These are phyloP conservation scores for Ochetophila trinervis DNA, from an alignment of 306 rosid species.

Conservation along the genomic window DNA sequence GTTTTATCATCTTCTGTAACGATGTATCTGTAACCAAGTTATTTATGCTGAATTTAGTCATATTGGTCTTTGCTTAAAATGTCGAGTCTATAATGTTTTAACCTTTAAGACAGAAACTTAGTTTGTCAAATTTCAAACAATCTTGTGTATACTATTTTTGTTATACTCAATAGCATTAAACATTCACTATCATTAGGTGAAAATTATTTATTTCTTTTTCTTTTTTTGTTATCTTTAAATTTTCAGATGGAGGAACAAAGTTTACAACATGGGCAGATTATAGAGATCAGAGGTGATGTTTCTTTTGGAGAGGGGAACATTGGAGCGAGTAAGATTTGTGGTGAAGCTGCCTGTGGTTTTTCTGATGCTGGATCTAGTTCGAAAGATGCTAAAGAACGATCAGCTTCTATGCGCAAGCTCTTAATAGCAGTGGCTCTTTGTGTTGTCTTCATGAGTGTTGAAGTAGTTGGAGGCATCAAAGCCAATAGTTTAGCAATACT, in stretches of 20 bases:
- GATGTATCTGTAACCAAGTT: background rate
- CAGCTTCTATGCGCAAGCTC: constrained; percentile 64
- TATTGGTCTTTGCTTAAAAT: background rate
- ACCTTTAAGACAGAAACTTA: too few relatives aligned
- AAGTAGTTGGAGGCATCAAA: constrained; percentile 68
- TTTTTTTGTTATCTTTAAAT: background rate
- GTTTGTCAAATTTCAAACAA: background rate
- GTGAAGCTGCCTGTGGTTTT: constrained; percentile 75
- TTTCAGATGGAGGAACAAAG: constrained; percentile 54
- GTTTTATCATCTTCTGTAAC: too few relatives aligned
- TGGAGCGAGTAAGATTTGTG: constrained; percentile 56
- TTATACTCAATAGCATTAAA: background rate
- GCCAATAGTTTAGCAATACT: constrained; percentile 78
- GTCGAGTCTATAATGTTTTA: too few relatives aligned
- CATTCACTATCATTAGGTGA: background rate
- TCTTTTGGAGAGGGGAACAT: constrained; percentile 23
- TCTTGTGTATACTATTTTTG: background rate
- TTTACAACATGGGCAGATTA: constrained; percentile 37
- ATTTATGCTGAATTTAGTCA: too few relatives aligned
- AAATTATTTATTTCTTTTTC: background rate
- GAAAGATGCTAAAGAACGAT: constrained; percentile 62
- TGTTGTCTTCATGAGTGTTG: constrained; percentile 63
- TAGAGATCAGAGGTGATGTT: constrained; percentile 45
- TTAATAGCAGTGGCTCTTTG: constrained; percentile 61
- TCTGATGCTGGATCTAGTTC: constrained; percentile 51